Conservation (phyloP, 768 basidiomycete genomes). For the Leccinellum rugosiceps region DNA sequence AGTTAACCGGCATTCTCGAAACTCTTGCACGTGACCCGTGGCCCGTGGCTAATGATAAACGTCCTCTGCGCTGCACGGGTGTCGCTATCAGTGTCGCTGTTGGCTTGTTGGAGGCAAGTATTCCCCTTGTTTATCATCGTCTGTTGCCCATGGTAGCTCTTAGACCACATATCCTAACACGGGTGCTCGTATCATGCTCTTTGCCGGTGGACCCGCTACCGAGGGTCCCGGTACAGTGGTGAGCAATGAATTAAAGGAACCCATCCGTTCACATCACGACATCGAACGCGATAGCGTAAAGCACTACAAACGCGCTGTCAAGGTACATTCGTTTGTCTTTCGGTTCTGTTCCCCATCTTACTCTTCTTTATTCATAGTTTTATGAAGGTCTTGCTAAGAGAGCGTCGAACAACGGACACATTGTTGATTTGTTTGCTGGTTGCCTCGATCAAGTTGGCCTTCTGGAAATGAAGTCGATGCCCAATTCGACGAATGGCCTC, state of each 20-base stretch:
- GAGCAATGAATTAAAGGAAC: constrained; percentile 91
- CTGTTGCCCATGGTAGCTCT: background rate
- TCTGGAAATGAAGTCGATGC: constrained; percentile 93
- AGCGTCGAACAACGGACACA: constrained; percentile 91
- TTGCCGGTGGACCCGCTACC: constrained; percentile 91
- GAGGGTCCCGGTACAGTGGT: constrained; percentile 98
- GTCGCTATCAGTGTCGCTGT: constrained; percentile 93
- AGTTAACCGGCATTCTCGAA: constrained; percentile 91
- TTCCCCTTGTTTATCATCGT: background rate
- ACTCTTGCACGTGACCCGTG: constrained; percentile 87
- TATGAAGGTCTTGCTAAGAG: constrained; percentile 94
- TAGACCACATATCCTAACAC: constrained; percentile 91
- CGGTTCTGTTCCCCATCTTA: background rate
- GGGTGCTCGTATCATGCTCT: constrained; percentile 94
- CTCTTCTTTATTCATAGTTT: constrained; percentile 53
- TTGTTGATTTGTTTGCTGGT: constrained; percentile 92
- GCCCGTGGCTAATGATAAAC: constrained; percentile 95
- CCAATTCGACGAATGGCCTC: constrained; percentile 94
- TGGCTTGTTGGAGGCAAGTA: constrained; percentile 76
- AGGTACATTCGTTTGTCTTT: constrained; percentile 49
- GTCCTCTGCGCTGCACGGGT: constrained; percentile 91
- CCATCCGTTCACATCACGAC: constrained; percentile 97
- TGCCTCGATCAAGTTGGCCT: constrained; percentile 98
- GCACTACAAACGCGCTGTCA: constrained; percentile 94
- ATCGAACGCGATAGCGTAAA: constrained; percentile 96